These are phyloP conservation scores for Dendrostoma leiphaemia DNA, from an alignment of 2,329 filamentous ascomycete genomes.

Conservation along the genomic window DNA sequence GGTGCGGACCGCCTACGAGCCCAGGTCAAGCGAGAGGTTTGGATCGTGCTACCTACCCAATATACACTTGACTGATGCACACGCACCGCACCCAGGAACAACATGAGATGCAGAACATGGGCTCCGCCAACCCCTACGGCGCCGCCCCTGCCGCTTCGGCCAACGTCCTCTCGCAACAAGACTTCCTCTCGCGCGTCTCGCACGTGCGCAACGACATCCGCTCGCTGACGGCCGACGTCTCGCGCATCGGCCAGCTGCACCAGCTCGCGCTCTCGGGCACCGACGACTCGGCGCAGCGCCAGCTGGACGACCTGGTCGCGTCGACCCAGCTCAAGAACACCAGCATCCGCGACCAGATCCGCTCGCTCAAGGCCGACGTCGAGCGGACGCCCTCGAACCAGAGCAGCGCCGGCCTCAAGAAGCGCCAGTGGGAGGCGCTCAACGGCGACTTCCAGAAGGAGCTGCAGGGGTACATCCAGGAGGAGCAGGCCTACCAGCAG, in stretches of 20 bases:
- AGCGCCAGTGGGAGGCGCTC: constrained; percentile 65
- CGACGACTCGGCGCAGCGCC: constrained; percentile 52
- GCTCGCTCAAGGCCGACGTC: constrained; percentile 69
- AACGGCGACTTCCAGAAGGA: constrained; percentile 72
- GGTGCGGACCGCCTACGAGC: too few species aligned
- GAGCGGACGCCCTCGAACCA: constrained; percentile 53
- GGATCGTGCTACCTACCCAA: too few species aligned
- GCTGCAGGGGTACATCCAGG: constrained; percentile 66
- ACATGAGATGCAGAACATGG: constrained; percentile 49
- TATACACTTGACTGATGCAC: not conserved
- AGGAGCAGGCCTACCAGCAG: constrained; percentile 69
- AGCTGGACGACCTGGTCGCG: constrained; percentile 66
- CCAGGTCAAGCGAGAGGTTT: too few species aligned
- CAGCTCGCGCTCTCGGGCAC: constrained; percentile 68
- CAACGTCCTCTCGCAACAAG: constrained; percentile 55
- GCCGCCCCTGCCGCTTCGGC: constrained; percentile 21
- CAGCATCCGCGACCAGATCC: constrained; percentile 77
- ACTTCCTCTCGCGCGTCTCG: constrained; percentile 67
- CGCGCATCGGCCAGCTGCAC: constrained; percentile 66
- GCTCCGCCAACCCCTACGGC: constrained; percentile 29
- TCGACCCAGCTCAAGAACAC: constrained; percentile 72
- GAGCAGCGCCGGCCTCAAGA: constrained; percentile 63
- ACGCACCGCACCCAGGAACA: constrained; percentile 32
- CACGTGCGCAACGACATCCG: constrained; percentile 67
- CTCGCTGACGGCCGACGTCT: constrained; percentile 63